phyloP scores from a whole-genome alignment of 805 yeast species.

The Yarrowia sp. region DNA sequence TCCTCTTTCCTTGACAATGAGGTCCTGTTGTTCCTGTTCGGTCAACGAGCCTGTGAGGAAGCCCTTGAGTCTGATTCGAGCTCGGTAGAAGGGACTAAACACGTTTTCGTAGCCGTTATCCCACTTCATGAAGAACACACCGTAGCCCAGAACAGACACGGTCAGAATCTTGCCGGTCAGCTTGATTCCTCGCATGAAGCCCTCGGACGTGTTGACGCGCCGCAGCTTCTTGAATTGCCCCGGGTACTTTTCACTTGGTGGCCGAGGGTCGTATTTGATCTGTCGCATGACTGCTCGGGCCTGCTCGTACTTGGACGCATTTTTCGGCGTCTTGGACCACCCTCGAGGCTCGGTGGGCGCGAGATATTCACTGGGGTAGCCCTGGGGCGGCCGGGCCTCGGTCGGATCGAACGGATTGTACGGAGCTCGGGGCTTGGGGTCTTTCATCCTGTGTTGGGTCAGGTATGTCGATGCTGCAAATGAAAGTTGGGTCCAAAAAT shows the following conservation, averaged over 20 bases:
- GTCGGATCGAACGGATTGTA: slow-evolving; percentile 84
- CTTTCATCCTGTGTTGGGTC: slow-evolving; percentile 15
- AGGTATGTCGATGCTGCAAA: neutral
- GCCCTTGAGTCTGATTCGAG: slow-evolving; percentile 64
- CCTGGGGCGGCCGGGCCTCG: slow-evolving; percentile 79
- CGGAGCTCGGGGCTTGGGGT: slow-evolving; percentile 60
- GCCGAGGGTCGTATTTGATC: slow-evolving; percentile 79
- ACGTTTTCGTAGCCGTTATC: slow-evolving; percentile 82
- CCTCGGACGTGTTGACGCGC: slow-evolving; percentile 58
- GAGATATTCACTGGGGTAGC: slow-evolving; percentile 82
- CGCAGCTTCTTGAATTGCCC: slow-evolving; percentile 79
- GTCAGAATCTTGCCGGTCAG: slow-evolving; percentile 61
- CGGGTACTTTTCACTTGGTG: slow-evolving; percentile 73
- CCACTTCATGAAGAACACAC: slow-evolving; percentile 81
- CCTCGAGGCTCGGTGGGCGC: slow-evolving; percentile 67
- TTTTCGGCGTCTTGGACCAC: slow-evolving; percentile 66
- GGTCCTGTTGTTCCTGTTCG: slow-evolving; percentile 68
- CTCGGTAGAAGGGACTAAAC: slow-evolving; percentile 70
- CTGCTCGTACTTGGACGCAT: slow-evolving; percentile 69
- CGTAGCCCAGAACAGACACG: slow-evolving; percentile 60
- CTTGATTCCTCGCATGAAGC: slow-evolving; percentile 67
- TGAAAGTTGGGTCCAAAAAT: neutral
- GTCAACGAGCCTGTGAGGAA: slow-evolving; percentile 60
- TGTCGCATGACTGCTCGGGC: slow-evolving; percentile 76
- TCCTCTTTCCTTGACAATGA: slow-evolving; percentile 54